Evolutionary conservation across 371 early-diverging fungal species (phyloP).

Genomic region (Saksenaea oblongispora): DNA sequence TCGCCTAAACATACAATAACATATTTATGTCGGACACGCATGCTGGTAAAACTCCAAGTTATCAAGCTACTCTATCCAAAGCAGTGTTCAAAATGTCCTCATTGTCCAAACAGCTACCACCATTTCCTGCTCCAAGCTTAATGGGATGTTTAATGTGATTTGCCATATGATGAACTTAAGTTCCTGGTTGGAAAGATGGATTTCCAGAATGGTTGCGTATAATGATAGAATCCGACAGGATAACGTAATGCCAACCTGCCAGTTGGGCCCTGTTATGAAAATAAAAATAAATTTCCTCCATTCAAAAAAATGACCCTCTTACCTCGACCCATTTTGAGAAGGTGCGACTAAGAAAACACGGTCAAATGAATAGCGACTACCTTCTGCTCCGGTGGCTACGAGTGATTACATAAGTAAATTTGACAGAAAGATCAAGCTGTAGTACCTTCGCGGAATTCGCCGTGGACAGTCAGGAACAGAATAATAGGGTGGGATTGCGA

Average conservation of each 20-base stretch:
- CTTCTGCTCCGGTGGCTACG: constrained; percentile 20
- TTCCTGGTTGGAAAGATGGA: neutral
- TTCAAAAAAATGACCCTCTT: neutral
- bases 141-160: neutral
- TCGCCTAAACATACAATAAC: too few species aligned
- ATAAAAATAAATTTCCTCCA: neutral
- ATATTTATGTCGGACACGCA: too few species aligned
- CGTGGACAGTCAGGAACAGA: constrained; percentile 51
- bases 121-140: neutral
- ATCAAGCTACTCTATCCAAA: too few species aligned
- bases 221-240: constrained; percentile 53
- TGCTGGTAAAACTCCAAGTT: too few species aligned
- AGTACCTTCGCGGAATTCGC: constrained; percentile 55
- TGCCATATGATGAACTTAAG: constrained; percentile 4
- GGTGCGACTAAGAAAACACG: constrained; percentile 60
- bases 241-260: constrained; percentile 55
- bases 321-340: constrained; percentile 52
- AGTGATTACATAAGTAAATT: neutral
- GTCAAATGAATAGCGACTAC: constrained; percentile 44
- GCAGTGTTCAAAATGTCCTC: neutral
- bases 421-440: neutral
- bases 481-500: constrained; percentile 34
- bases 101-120: neutral
- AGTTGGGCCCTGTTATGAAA: constrained; percentile 34
- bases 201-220: constrained; percentile 29